Evolutionary conservation across 352 stramenopile genomes (phyloP).

Genomic region (Pythium guiyangense): DNA sequence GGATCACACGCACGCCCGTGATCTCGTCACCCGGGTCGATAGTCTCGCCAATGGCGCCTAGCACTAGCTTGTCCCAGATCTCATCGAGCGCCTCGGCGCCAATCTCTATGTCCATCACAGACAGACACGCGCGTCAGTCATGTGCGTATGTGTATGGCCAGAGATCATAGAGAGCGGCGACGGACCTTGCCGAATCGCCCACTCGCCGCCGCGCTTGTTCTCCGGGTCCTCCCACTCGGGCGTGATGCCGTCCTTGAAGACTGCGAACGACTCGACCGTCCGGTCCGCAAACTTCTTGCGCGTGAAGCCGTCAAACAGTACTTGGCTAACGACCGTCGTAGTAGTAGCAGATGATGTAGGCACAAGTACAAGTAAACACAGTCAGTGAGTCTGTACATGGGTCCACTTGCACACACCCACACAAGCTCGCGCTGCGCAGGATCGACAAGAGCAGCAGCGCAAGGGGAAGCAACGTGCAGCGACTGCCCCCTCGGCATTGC

Average conservation of each 20-base stretch:
- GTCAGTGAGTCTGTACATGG: not conserved
- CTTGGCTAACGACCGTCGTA: constrained; percentile 30
- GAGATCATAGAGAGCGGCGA: no score
- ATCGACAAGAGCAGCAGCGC: not conserved
- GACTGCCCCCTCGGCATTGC: not conserved
- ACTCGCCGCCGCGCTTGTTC: constrained; percentile 88
- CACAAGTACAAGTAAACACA: no score
- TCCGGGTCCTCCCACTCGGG: constrained; percentile 89
- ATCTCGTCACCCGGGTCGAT: constrained; percentile 86
- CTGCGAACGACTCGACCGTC: constrained; percentile 91
- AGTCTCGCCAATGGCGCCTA: constrained; percentile 87
- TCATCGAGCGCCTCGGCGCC: constrained; percentile 74
- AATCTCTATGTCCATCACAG: constrained; percentile 51
- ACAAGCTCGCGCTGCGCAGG: not conserved
- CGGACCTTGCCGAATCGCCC: constrained; percentile 81
- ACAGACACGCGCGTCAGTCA: not conserved
- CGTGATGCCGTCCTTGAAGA: constrained; percentile 89
- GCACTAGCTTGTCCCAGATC: constrained; percentile 87
- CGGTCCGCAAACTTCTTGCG: constrained; percentile 91
- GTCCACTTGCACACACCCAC: no score
- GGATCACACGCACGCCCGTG: constrained; percentile 88
- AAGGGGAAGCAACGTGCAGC: not conserved
- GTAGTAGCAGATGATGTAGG: not conserved
- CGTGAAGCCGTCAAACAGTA: constrained; percentile 78
- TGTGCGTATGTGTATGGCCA: no score